phyloP scores from a whole-genome alignment of 2,329 filamentous ascomycete species.

The Aspergillus uvarum region DNA sequence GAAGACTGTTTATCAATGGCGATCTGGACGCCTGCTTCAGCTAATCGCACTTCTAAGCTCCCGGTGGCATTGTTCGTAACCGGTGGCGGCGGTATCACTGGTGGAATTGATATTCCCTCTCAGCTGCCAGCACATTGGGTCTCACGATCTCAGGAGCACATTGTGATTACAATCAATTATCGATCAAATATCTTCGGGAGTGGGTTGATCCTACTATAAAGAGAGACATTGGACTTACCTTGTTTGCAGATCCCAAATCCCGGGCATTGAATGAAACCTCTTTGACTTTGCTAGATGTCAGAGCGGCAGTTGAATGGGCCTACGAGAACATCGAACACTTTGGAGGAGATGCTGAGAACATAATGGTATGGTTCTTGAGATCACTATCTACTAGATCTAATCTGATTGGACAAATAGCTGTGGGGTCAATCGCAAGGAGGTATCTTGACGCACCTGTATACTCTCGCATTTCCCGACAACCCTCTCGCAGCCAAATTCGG shows the following conservation, averaged over 20 bases:
- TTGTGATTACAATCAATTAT: constrained; percentile 42
- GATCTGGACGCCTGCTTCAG: constrained; percentile 43
- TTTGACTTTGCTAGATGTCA: constrained; percentile 16
- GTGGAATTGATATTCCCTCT: constrained; percentile 38
- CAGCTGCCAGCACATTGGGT: constrained; percentile 35
- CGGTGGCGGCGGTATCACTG: constrained; percentile 24
- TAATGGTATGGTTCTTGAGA: not conserved
- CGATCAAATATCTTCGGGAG: constrained; percentile 28
- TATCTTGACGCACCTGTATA: constrained; percentile 23
- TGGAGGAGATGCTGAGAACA: constrained; percentile 34
- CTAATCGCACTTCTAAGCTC: constrained; percentile 15
- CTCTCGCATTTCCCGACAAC: constrained; percentile 25
- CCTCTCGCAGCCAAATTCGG: constrained; percentile 4
- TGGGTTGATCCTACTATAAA: not conserved
- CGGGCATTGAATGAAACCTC: constrained; percentile 1
- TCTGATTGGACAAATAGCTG: not conserved
- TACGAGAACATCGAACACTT: constrained; percentile 36
- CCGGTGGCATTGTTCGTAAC: constrained; percentile 26
- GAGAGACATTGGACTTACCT: not conserved
- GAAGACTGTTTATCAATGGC: constrained; percentile 48
- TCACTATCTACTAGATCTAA: too few species aligned
- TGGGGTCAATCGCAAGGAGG: constrained; percentile 30
- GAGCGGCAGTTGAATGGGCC: constrained; percentile 32
- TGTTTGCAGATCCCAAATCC: constrained; percentile 15
- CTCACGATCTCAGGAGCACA: constrained; percentile 39